These are phyloP conservation scores for Aureobasidium sp. DNA, from an alignment of 2,329 filamentous ascomycete genomes.

Conservation along the genomic window DNA sequence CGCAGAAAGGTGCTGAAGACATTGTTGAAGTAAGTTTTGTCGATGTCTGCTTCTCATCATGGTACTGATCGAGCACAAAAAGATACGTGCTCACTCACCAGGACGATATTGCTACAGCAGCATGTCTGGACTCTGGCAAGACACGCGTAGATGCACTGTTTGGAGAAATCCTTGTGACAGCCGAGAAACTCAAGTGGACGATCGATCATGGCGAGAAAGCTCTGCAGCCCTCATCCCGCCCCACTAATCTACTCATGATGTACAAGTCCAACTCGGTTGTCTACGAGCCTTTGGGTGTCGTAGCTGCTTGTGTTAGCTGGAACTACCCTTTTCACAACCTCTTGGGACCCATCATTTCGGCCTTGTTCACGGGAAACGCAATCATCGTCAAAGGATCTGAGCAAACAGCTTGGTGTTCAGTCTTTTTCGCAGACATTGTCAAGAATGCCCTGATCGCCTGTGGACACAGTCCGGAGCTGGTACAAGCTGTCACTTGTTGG, in stretches of 20 bases:
- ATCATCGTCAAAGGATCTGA: slow-evolving; percentile 93
- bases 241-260: slow-evolving; percentile 87
- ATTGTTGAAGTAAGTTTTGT: slow-evolving; percentile 55
- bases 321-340: slow-evolving; percentile 94
- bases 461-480: slow-evolving; percentile 71
- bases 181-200: slow-evolving; percentile 92
- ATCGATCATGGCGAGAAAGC: slow-evolving; percentile 83
- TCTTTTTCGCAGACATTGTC: slow-evolving; percentile 74
- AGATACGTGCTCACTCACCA: slow-evolving; percentile 80
- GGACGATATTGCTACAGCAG: slow-evolving; percentile 74
- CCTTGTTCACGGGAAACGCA: slow-evolving; percentile 84
- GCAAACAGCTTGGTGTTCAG: slow-evolving; percentile 86
- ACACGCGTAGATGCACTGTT: slow-evolving; percentile 91
- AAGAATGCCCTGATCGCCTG: slow-evolving; percentile 73
- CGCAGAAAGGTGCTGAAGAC: slow-evolving; percentile 73
- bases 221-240: slow-evolving; percentile 62
- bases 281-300: slow-evolving; percentile 89
- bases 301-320: slow-evolving; percentile 91
- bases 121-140: slow-evolving; percentile 90
- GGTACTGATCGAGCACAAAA: neutral
- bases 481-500: slow-evolving; percentile 85
- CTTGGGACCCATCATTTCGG: slow-evolving; percentile 81
- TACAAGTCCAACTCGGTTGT: slow-evolving; percentile 89
- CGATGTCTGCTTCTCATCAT: too few relatives aligned
- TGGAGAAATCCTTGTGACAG: slow-evolving; percentile 89